Conservation (phyloP, 1,284 basidiomycete species). For the Cerioporus squamosus region DNA sequence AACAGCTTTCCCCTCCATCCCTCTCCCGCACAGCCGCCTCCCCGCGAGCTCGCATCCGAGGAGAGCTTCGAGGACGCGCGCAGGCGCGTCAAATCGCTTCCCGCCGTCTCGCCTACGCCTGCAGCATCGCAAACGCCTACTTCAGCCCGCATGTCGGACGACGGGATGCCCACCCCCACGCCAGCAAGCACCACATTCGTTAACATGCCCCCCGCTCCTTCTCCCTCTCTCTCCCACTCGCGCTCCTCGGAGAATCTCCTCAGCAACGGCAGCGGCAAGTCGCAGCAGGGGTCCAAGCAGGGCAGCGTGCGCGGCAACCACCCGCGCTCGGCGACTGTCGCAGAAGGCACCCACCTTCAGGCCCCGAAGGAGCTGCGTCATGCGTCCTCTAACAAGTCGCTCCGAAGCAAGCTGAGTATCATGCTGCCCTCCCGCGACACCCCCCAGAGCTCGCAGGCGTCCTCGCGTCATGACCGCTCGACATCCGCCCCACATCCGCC, state of each 20-base stretch:
- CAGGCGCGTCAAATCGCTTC: slow-evolving; percentile 25
- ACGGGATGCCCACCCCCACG: slow-evolving; percentile 35
- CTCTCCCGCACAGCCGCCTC: slow-evolving; percentile 7
- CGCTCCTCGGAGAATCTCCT: slow-evolving; percentile 46
- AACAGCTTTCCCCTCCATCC: slow-evolving; percentile 23
- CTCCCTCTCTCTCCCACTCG: slow-evolving; percentile 33
- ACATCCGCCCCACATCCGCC: slow-evolving; percentile 30
- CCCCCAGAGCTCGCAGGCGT: slow-evolving; percentile 11
- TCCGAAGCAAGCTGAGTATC: slow-evolving; percentile 31
- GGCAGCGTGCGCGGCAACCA: slow-evolving; percentile 13
- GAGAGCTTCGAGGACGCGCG: slow-evolving; percentile 13
- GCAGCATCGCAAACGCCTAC: neutral
- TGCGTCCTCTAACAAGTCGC: slow-evolving; percentile 28
- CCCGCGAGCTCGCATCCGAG: slow-evolving; percentile 7
- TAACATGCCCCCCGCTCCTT: slow-evolving; percentile 23
- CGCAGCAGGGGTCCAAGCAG: slow-evolving; percentile 26
- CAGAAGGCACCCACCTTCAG: slow-evolving; percentile 17
- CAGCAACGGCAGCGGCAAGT: slow-evolving; percentile 4
- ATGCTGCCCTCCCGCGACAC: slow-evolving; percentile 26
- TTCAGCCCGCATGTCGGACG: slow-evolving; percentile 28
- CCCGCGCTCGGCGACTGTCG: slow-evolving; percentile 28
- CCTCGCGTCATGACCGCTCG: slow-evolving; percentile 28
- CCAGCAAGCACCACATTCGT: slow-evolving; percentile 32
- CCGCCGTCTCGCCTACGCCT: slow-evolving; percentile 11
- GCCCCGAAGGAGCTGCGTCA: slow-evolving; percentile 26